Evolutionary conservation across 2,329 filamentous ascomycete species (phyloP).

Genomic region (Fusarium sp.): DNA sequence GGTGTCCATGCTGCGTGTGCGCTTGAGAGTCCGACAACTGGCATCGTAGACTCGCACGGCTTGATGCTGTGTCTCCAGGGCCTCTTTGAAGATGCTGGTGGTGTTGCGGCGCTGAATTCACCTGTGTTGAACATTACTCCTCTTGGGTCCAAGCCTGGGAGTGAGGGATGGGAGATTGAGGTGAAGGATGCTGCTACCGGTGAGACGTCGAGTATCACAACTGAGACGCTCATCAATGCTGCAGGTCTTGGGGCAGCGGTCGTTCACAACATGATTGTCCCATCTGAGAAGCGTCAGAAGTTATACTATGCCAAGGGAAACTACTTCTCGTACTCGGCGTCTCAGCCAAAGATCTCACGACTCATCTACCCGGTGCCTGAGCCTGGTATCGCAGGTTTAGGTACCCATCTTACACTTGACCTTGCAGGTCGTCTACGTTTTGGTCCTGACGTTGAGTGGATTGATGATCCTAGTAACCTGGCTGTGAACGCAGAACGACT

Average conservation of each 20-base stretch:
- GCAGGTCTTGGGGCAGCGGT: constrained; percentile 82
- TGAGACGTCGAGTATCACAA: constrained; percentile 70
- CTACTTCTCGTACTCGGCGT: constrained; percentile 86
- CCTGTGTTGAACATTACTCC: constrained; percentile 70
- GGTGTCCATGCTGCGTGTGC: constrained; percentile 74
- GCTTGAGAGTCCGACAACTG: constrained; percentile 86
- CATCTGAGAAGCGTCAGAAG: constrained; percentile 62
- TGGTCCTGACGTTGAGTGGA: constrained; percentile 96
- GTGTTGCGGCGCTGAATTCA: constrained; percentile 77
- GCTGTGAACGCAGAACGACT: constrained; percentile 72
- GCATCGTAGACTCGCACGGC: constrained; percentile 88
- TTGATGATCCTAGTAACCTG: constrained; percentile 76
- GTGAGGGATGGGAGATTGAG: constrained; percentile 75
- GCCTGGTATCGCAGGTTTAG: constrained; percentile 84
- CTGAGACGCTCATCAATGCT: constrained; percentile 83
- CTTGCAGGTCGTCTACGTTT: constrained; percentile 86
- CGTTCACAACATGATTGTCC: constrained; percentile 85
- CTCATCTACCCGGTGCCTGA: constrained; percentile 90
- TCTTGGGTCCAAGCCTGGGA: constrained; percentile 56
- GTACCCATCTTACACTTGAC: constrained; percentile 94
- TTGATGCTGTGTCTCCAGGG: constrained; percentile 85
- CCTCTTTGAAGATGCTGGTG: constrained; percentile 80
- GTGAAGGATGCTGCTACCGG: constrained; percentile 60
- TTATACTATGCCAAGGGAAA: constrained; percentile 93
- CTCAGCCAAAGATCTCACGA: constrained; percentile 71